Conservation (phyloP, 148 eudicot genomes). For the Simmondsia chinensis region DNA sequence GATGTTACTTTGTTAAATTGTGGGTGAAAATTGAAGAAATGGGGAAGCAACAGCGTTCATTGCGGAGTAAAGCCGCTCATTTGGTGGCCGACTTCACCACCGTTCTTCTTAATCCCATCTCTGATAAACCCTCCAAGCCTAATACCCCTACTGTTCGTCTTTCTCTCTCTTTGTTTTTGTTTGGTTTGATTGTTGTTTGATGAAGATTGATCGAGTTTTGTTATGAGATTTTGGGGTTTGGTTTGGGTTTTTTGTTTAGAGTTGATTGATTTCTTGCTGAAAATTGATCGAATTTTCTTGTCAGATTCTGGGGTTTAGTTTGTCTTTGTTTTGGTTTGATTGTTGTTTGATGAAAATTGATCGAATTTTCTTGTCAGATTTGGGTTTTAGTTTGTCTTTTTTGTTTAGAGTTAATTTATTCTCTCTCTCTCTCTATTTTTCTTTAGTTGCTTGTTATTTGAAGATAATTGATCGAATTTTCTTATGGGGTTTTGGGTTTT, state of each 20-base stretch:
- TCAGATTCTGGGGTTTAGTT: background rate
- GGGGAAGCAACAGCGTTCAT: constrained; percentile 44
- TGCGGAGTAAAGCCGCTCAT: constrained; percentile 70
- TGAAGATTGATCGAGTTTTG: no score
- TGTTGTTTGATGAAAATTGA: background rate
- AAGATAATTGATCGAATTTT: no score
- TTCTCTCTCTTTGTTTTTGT: background rate
- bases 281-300: background rate
- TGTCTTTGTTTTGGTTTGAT: background rate
- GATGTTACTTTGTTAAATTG: no score
- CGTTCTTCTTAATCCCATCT: constrained; percentile 73
- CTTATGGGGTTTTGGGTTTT: no score
- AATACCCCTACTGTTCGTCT: constrained; percentile 12
- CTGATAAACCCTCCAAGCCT: constrained; percentile 64
- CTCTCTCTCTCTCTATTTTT: no score
- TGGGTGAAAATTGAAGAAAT: constrained; percentile 9
- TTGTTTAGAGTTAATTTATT: background rate
- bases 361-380: background rate
- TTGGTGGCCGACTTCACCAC: constrained; percentile 73
- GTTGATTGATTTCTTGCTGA: background rate
- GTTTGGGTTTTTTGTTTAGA: background rate
- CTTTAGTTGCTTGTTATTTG: no score
- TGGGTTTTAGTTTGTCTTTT: background rate
- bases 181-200: background rate
- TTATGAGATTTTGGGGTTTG: background rate